Percentiles rank a stretch among this genome's conserved stretches.
Conservation (phyloP, 2,329 filamentous ascomycete species). For the Pseudocercospora macadamiae region DNA sequence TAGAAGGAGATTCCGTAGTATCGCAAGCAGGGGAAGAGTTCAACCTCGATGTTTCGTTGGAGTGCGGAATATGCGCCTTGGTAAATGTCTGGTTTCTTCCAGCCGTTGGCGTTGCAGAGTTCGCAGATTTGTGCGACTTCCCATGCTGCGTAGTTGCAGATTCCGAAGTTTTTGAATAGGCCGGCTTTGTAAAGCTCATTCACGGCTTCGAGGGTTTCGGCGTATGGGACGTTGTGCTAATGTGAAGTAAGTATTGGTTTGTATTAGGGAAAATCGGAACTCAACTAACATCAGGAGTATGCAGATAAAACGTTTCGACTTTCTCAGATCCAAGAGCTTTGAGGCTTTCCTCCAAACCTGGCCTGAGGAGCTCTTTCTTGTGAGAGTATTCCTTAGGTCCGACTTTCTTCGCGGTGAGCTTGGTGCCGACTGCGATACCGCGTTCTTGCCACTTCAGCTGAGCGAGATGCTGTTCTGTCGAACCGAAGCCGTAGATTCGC, state of each 20-base stretch:
- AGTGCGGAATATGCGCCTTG: constrained; percentile 51
- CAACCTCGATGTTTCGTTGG: constrained; percentile 44
- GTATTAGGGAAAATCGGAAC: neutral
- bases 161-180: constrained; percentile 47
- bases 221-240: constrained; percentile 43
- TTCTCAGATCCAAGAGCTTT: constrained; percentile 70
- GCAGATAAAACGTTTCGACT: constrained; percentile 76
- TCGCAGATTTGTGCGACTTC: constrained; percentile 54
- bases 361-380: constrained; percentile 46
- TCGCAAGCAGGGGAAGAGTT: constrained; percentile 48
- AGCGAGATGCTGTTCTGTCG: constrained; percentile 33
- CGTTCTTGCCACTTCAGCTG: constrained; percentile 34
- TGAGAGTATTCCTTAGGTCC: constrained; percentile 29
- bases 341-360: constrained; percentile 66
- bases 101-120: constrained; percentile 47
- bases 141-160: constrained; percentile 52
- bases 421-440: constrained; percentile 35
- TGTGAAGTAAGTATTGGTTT: constrained; percentile 38
- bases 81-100: constrained; percentile 49
- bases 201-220: constrained; percentile 50
- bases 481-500: constrained; percentile 32
- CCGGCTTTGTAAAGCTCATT: constrained; percentile 51
- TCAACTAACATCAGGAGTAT: neutral
- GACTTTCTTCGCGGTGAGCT: constrained; percentile 26
- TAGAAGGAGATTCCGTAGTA: constrained; percentile 49